Conservation (phyloP, 208 protist species). For the Strigomonas galati region DNA sequence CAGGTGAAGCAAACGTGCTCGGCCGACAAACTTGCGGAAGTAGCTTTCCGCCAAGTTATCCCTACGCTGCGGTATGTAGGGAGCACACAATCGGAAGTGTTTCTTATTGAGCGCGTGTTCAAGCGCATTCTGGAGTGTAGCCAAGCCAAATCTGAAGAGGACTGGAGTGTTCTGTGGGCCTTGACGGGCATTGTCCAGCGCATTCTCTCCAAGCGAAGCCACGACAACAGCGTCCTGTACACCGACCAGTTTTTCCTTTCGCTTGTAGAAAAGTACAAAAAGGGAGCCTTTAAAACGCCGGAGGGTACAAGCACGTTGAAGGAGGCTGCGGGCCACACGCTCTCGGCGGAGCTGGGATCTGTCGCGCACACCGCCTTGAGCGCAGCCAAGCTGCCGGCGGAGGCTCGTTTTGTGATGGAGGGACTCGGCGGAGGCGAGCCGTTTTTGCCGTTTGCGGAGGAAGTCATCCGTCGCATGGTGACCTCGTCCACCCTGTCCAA, state of each 20-base stretch:
- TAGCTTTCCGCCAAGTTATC: conserved; percentile 47
- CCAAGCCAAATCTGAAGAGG: conserved; percentile 31
- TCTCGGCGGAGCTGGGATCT: conserved; percentile 42
- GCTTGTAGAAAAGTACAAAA: conserved; percentile 38
- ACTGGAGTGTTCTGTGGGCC: conserved; percentile 67
- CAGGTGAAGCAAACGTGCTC: conserved; percentile 12
- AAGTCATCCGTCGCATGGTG: conserved; percentile 59
- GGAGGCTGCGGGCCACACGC: conserved; percentile 25
- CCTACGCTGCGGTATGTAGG: conserved; percentile 42
- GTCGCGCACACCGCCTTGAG: conserved; percentile 11
- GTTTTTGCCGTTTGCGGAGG: conserved; percentile 49
- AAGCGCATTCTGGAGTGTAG: conserved; percentile 34
- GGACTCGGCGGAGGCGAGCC: conserved; percentile 37
- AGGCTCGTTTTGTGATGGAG: conserved; percentile 53
- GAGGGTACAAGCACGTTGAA: conserved; percentile 20
- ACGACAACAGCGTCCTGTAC: conserved; percentile 40
- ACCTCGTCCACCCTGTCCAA: conserved; percentile 42
- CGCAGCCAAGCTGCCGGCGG: conserved; percentile 9
- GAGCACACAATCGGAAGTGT: conserved; percentile 53
- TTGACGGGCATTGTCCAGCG: conserved; percentile 47
- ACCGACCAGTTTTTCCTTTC: conserved; percentile 74
- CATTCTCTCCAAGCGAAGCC: conserved; percentile 34
- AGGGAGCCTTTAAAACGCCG: conserved; percentile 17
- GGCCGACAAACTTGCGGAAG: conserved; percentile 21
- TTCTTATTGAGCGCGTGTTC: conserved; percentile 63